These are phyloP conservation scores for Marasmius fiardii DNA, from an alignment of 1,284 basidiomycete species.

Conservation along the genomic window DNA sequence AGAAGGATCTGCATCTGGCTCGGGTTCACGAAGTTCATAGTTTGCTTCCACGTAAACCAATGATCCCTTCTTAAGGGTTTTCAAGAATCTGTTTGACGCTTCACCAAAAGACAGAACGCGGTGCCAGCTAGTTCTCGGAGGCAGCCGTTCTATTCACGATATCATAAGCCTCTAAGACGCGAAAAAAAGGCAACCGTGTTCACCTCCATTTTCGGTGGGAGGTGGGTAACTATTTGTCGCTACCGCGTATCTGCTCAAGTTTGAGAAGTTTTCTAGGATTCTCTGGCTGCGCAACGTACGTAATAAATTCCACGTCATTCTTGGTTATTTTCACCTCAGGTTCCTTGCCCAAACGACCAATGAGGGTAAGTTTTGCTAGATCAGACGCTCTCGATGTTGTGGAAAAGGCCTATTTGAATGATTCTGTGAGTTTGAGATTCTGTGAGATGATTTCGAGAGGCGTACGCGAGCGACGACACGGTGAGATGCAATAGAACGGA, in stretches of 20 bases:
- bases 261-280: conserved; percentile 1
- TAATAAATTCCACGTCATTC: conserved; percentile 72
- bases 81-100: conserved; percentile 54
- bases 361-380: conserved; percentile 70
- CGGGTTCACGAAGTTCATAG: conserved; percentile 71
- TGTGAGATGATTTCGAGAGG: neutral
- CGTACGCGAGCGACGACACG: conserved; percentile 49
- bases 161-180: neutral
- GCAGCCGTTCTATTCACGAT: conserved; percentile 43
- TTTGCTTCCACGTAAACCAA: conserved; percentile 75
- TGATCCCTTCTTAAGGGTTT: conserved; percentile 60
- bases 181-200: conserved; percentile 20
- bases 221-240: conserved; percentile 64
- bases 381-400: conserved; percentile 54
- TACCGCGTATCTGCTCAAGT: conserved; percentile 54
- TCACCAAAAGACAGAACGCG: conserved; percentile 67
- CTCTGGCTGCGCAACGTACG: conserved; percentile 42
- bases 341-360: conserved; percentile 69
- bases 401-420: conserved; percentile 58
- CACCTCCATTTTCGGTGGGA: conserved; percentile 60
- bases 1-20: conserved; percentile 55
- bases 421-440: neutral
- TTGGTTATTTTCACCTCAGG: conserved; percentile 68
- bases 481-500: conserved; percentile 39
- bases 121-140: conserved; percentile 67